Conservation (phyloP, 441 rosid species). For the Cnidoscolus chayamansa region DNA sequence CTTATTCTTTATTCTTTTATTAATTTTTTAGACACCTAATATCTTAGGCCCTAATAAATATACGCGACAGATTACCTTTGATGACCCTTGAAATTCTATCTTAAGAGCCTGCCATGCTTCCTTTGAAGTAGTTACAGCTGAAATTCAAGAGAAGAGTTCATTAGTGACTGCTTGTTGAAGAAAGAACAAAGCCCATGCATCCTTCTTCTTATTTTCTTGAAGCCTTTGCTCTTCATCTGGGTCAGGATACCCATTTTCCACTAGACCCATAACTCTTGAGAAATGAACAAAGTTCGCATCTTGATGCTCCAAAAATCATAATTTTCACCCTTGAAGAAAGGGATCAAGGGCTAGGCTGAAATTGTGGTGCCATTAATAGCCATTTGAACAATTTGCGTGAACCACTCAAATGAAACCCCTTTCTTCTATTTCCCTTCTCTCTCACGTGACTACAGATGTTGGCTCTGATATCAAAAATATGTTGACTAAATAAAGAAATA, state of each 20-base stretch:
- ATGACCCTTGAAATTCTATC: neutral
- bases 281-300: neutral
- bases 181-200: neutral
- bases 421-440: too few relatives aligned
- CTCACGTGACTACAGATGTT: too few relatives aligned
- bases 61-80: too few relatives aligned
- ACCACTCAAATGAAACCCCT: too few relatives aligned
- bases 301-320: conserved; percentile 1
- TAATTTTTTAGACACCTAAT: too few relatives aligned
- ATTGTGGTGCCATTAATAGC: neutral
- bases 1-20: too few relatives aligned
- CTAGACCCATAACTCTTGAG: neutral
- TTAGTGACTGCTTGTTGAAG: neutral
- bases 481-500: too few relatives aligned
- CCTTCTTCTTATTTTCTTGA: neutral
- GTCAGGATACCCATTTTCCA: neutral
- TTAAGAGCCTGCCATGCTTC: conserved; percentile 12
- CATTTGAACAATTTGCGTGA: neutral
- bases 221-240: neutral
- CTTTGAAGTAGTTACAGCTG: neutral
- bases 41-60: too few relatives aligned
- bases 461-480: too few relatives aligned
- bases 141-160: neutral
- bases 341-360: neutral
- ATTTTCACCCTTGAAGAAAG: neutral